Conservation (phyloP, 495 filamentous ascomycete species). For the Penicillium taxi region DNA sequence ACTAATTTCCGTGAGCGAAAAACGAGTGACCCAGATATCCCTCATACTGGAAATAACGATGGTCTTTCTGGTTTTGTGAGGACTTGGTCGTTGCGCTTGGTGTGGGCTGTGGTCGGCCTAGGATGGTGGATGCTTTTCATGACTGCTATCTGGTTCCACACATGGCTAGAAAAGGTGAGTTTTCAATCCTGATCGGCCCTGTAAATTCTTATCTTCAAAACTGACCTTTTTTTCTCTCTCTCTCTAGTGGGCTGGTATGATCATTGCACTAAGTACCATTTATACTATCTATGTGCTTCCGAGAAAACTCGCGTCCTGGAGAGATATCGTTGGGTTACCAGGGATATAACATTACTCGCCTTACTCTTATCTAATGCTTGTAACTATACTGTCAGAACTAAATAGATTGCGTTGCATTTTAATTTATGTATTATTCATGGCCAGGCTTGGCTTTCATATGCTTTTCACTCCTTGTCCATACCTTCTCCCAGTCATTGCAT, state of each 20-base stretch:
- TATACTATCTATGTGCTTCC: conserved; percentile 74
- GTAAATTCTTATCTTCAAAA: conserved; percentile 1
- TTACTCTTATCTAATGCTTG: no score
- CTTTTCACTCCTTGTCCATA: no score
- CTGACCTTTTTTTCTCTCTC: conserved; percentile 8
- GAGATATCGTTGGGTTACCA: conserved; percentile 64
- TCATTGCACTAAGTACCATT: conserved; percentile 59
- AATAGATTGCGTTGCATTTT: no score
- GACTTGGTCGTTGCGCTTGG: conserved; percentile 45
- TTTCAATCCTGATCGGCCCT: not conserved
- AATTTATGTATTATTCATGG: no score
- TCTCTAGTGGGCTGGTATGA: conserved; percentile 59
- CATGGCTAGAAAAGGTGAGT: conserved; percentile 92
- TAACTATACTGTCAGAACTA: no score
- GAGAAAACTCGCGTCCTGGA: conserved; percentile 51
- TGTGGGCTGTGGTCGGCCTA: conserved; percentile 43
- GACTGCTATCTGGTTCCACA: conserved; percentile 97
- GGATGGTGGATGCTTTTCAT: conserved; percentile 94
- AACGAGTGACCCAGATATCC: conserved; percentile 16
- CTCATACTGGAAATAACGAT: not conserved
- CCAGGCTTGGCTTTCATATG: no score
- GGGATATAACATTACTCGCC: conserved; percentile 45
- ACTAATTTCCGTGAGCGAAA: conserved; percentile 45
- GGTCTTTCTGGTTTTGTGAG: conserved; percentile 21
- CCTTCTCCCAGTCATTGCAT: no score